Percentiles rank a stretch among this genome's conserved stretches.
Evolutionary conservation across 768 basidiomycete genomes (phyloP).

Genomic region (Suillus clintonianus): DNA sequence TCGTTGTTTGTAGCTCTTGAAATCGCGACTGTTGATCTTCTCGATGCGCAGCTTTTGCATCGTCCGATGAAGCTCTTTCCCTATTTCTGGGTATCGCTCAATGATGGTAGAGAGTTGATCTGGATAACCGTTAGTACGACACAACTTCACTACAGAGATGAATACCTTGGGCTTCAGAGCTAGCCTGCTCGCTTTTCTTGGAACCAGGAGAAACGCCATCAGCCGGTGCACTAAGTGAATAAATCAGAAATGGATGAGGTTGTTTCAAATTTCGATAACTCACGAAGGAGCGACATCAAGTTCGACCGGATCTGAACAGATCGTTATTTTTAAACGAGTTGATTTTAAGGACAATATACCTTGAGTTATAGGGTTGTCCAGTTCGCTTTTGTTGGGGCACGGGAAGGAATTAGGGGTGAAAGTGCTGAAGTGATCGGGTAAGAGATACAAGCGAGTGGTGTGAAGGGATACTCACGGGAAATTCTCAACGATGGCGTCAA

Average conservation of each 20-base stretch:
- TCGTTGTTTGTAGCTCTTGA: conserved; percentile 14
- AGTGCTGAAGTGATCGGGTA: conserved; percentile 5
- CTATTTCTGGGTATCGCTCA: conserved; percentile 15
- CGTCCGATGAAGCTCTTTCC: not conserved
- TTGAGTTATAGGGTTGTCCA: not conserved
- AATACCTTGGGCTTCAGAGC: not conserved
- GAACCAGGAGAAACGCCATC: too few species aligned
- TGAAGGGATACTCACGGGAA: conserved; percentile 14
- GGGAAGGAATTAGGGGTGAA: conserved; percentile 15
- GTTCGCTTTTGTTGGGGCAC: not conserved
- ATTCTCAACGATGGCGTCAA: conserved; percentile 25
- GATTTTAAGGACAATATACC: not conserved
- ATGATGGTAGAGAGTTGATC: conserved; percentile 13
- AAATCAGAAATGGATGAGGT: not conserved
- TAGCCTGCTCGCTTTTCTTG: not conserved
- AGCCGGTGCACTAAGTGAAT: not conserved
- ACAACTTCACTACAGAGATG: not conserved
- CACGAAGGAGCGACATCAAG: not conserved
- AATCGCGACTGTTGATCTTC: conserved; percentile 12
- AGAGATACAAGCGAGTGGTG: not conserved
- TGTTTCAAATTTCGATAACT: not conserved
- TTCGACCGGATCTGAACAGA: conserved; percentile 9
- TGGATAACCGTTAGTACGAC: not conserved
- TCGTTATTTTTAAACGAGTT: not conserved
- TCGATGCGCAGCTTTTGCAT: not conserved